Evolutionary conservation across 148 eudicot species (phyloP).

Genomic region (Cornus controversa): DNA sequence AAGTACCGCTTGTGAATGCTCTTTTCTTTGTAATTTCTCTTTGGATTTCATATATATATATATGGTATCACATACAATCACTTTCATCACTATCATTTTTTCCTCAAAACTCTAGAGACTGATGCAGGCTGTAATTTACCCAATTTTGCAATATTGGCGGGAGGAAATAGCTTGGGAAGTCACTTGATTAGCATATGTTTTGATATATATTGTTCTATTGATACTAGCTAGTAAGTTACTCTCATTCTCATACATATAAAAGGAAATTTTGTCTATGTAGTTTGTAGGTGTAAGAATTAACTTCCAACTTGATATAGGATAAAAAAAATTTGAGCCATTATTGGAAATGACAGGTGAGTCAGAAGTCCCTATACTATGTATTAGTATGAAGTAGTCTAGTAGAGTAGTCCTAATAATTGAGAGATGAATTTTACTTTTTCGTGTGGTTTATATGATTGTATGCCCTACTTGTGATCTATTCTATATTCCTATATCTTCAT

Average conservation of each 20-base stretch:
- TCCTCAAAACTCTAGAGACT: background rate
- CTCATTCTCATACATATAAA: too few relatives aligned
- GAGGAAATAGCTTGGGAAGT: too few relatives aligned
- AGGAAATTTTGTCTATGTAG: too few relatives aligned
- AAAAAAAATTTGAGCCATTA: too few relatives aligned
- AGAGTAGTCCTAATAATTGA: background rate
- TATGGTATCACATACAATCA: background rate
- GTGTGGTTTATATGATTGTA: background rate
- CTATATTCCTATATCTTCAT: background rate
- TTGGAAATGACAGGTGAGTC: background rate
- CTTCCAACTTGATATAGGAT: too few relatives aligned
- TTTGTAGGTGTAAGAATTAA: too few relatives aligned
- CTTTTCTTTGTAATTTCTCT: background rate
- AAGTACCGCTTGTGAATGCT: background rate
- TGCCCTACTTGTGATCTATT: slow-evolving; percentile 8
- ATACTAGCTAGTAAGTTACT: too few relatives aligned
- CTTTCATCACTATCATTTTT: background rate
- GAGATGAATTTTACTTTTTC: background rate
- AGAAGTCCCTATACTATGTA: too few relatives aligned
- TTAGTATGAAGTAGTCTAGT: too few relatives aligned
- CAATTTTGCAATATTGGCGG: too few relatives aligned
- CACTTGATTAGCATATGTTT: too few relatives aligned
- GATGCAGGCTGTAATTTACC: background rate
- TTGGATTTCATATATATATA: background rate
- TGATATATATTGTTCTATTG: too few relatives aligned